Base-by-base conservation (phyloP, 176 grass and related monocot genomes). In the Phyllostachys edulis region DNA sequence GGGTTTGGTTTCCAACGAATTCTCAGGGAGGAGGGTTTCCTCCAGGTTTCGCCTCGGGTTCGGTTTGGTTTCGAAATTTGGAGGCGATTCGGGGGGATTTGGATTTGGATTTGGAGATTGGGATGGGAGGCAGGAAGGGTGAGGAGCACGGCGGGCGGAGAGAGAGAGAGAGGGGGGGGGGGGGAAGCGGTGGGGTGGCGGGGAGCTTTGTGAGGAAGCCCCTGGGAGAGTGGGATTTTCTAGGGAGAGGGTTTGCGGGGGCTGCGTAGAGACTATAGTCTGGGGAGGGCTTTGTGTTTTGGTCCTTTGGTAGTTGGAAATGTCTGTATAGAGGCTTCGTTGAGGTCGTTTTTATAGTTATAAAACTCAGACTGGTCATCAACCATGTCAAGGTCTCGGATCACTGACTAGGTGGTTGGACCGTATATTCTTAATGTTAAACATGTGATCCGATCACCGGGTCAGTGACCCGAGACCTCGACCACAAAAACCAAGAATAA, bases 101-200 rank as follows among this genome's bases (percentile, higher is more conserved):
- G 39, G 40, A 14, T 41, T 34, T 85, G 59, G 60, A 56, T 84
- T 80, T 74, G 81, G 66, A 42, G 26, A 24, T 36, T 7, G 23
- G 71, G 72, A 37, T 50, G 24, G 39, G 39, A 2, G 61, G 20
- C 4, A 2, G 59, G 36, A 20, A 6, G 21, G 38, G 64, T 18
- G 66, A 71, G 63, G 70, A 68, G 63, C 77, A 76, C 82, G 82
- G 82, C 82, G 70, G 54, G 20, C 1, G 77, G 63, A 39, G 41
- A 27, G 62, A 20, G 71, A 10, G 29, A 68, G 63, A 39, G 41
- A 27, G 62, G 14, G 71, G 7, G 29, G 29, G 29, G 29, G 51
- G 66, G 9, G 32, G 15, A 16, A 51, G 49, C 59, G 56, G 12
- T 60, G 77, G 46, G 9, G 9, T 39, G 59, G 14, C 45, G 78